Evolutionary conservation across 371 early-diverging fungal genomes (phyloP), one percentile per base, ranked within the genome.

Genomic region (Fennellomyces sp.): DNA sequence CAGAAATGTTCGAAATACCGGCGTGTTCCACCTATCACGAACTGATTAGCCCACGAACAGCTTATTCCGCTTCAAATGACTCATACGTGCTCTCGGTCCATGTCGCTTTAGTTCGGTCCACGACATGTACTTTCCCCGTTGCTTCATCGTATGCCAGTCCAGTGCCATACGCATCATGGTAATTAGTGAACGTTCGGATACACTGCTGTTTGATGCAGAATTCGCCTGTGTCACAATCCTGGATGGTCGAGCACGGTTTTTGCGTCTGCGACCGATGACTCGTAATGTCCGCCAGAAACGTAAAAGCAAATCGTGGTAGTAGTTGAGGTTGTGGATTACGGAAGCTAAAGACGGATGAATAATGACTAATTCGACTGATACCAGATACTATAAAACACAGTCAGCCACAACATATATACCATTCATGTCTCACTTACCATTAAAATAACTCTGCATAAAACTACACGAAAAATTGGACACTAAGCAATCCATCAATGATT

Each of bases 1-100:
- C 5, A 75, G 62, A 56, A 88, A 92, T 5, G 88, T 69, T 10
- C 91, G 70, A 33, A 88, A 66, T 1, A 77, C 67, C 12, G 85
- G 70, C 5, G 73, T 63, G 48, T 85, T 73, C 81, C 83, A 82
- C 39, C 85, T 85, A 76, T 49, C n/a, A 28, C 8, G 25, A 4
- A 36, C 17, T 25, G 2, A 54, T 23, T 21, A n/a, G 10, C 7
- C 25, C 36, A 8, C 36, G n/a, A n/a, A n/a, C n/a, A n/a, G n/a
- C n/a, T n/a, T 15, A 36, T 36, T 36, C 11, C 36, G n/a, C n/a
- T 36, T 15, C 36, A 19, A 21, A 13, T 26, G 36, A 78, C 88
- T 78, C 83, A n/a, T 45, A 89, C 89, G 70, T 76, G 81, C 88
- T 89, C 69, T 88, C 86, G 8, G 86, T 82, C 88, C 87, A 93